These are phyloP conservation scores for Komagataella populi DNA, from an alignment of 805 yeast genomes.

Conservation along the genomic window DNA sequence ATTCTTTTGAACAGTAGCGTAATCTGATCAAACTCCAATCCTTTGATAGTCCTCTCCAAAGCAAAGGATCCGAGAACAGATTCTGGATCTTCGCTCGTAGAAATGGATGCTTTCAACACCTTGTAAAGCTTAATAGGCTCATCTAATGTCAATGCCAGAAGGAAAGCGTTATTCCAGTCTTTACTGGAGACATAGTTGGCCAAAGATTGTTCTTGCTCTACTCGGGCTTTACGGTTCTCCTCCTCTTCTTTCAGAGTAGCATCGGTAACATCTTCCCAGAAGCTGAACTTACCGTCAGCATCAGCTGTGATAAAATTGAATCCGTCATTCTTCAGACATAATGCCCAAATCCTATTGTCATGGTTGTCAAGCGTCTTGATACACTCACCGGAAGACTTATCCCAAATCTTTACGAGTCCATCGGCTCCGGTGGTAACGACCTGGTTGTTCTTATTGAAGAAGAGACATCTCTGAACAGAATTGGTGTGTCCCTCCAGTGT, in stretches of 20 bases:
- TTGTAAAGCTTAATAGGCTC: slow-evolving; percentile 84
- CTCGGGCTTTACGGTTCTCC: slow-evolving; percentile 35
- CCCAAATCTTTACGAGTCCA: slow-evolving; percentile 90
- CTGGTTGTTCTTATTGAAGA: slow-evolving; percentile 54
- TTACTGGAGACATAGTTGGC: slow-evolving; percentile 56
- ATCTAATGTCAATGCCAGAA: slow-evolving; percentile 72
- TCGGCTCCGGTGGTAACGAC: slow-evolving; percentile 82
- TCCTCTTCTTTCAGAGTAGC: slow-evolving; percentile 46
- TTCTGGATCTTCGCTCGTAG: slow-evolving; percentile 30
- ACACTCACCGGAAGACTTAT: slow-evolving; percentile 59
- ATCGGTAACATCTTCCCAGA: slow-evolving; percentile 84
- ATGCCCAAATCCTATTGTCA: slow-evolving; percentile 89
- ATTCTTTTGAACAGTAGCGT: slow-evolving; percentile 53
- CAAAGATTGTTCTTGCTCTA: slow-evolving; percentile 84
- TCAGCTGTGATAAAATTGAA: slow-evolving; percentile 71
- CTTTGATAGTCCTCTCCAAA: slow-evolving; percentile 51
- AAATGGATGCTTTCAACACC: slow-evolving; percentile 52
- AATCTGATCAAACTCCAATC: slow-evolving; percentile 47
- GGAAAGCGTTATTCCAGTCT: slow-evolving; percentile 84
- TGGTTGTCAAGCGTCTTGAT: slow-evolving; percentile 80
- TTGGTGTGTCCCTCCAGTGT: slow-evolving; percentile 94
- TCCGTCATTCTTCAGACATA: slow-evolving; percentile 55
- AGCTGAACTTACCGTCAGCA: slow-evolving; percentile 84
- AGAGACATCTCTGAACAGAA: slow-evolving; percentile 73
- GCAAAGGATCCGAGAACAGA: slow-evolving; percentile 40